Evolutionary conservation across 2,329 filamentous ascomycete genomes (phyloP).

Genomic region (Fonsecaea pedrosoi): DNA sequence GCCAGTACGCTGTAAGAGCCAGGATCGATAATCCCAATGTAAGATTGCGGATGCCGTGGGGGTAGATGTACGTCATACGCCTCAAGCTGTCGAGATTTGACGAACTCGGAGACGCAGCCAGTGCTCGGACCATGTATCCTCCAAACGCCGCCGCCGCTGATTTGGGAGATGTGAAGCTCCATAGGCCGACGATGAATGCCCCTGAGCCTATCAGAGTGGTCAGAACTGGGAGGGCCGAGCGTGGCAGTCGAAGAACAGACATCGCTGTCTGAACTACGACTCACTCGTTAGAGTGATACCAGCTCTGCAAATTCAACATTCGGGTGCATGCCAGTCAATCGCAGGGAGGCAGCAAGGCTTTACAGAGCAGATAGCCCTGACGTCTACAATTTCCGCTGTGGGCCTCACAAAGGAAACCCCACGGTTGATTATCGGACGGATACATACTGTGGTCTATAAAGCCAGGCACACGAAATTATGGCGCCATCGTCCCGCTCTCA

Average conservation of each 20-base stretch:
- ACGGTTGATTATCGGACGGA: not conserved
- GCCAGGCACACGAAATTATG: not conserved
- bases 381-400: not conserved
- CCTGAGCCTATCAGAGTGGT: slow-evolving; percentile 30
- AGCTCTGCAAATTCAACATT: not conserved
- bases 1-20: slow-evolving; percentile 31
- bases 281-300: not conserved
- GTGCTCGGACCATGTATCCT: slow-evolving; percentile 15
- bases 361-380: not conserved
- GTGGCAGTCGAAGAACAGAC: slow-evolving; percentile 1
- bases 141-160: slow-evolving; percentile 30
- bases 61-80: slow-evolving; percentile 27
- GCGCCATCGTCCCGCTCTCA: not conserved
- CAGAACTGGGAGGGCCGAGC: slow-evolving; percentile 18
- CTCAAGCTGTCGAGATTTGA: slow-evolving; percentile 1
- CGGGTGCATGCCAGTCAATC: not conserved
- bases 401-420: not conserved
- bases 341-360: not conserved
- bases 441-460: slow-evolving; percentile 3
- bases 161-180: slow-evolving; percentile 33
- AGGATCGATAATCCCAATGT: slow-evolving; percentile 29
- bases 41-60: slow-evolving; percentile 34
- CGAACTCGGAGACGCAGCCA: not conserved
- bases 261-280: not conserved
- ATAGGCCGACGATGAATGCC: slow-evolving; percentile 29